phyloP scores from a whole-genome alignment of 139 green algal species.

The Axilococcus clingmanii region DNA sequence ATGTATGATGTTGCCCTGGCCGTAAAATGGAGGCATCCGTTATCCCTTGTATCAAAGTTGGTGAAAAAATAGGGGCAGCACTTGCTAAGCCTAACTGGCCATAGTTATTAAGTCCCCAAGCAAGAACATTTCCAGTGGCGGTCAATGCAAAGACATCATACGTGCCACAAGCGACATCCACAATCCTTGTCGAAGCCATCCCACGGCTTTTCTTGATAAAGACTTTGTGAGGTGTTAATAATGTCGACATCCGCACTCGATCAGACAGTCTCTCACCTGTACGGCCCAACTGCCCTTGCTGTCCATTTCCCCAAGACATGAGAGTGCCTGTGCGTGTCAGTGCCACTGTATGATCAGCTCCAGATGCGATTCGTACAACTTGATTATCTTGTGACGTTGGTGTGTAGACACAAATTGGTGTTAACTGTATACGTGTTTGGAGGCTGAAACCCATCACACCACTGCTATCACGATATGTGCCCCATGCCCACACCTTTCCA shows the following conservation, averaged over 20 bases:
- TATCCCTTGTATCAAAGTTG: conserved; percentile 32
- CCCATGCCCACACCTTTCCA: conserved; percentile 74
- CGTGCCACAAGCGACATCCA: conserved; percentile 49
- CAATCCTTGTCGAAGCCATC: neutral
- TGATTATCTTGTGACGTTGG: conserved; percentile 23
- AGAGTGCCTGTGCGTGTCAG: conserved; percentile 47
- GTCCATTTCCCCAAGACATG: conserved; percentile 69
- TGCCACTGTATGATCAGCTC: conserved; percentile 57
- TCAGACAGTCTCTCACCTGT: conserved; percentile 29
- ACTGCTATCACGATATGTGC: conserved; percentile 65
- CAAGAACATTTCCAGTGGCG: conserved; percentile 43
- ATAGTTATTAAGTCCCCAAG: conserved; percentile 86
- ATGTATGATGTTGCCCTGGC: conserved; percentile 77
- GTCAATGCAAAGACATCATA: conserved; percentile 63
- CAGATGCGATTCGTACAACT: conserved; percentile 49
- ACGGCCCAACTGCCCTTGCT: conserved; percentile 75
- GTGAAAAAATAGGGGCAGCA: conserved; percentile 12
- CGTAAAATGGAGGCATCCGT: conserved; percentile 17
- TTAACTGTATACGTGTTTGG: conserved; percentile 21
- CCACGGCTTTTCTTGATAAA: conserved; percentile 5
- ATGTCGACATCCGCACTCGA: conserved; percentile 16
- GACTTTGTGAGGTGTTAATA: conserved; percentile 39
- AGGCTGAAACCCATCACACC: conserved; percentile 60
- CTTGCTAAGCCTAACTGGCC: conserved; percentile 65
- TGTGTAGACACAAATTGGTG: conserved; percentile 32